phyloP scores from a whole-genome alignment of 1,284 basidiomycete species.

The Malassezia furfur region DNA sequence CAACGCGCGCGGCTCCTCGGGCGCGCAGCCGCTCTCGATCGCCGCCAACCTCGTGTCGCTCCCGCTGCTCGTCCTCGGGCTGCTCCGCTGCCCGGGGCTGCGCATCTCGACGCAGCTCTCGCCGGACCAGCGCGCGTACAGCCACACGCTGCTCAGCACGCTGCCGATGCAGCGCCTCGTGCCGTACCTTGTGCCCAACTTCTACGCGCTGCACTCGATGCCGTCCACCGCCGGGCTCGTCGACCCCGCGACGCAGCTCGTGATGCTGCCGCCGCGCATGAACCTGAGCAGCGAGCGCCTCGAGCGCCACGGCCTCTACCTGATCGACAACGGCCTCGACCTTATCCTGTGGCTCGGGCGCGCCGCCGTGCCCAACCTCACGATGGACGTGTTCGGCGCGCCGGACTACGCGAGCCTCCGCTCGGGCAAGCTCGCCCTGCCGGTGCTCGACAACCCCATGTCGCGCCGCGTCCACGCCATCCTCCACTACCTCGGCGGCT shows the following conservation, averaged over 20 bases:
- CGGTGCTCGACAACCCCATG: slow-evolving; percentile 80
- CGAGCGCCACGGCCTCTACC: slow-evolving; percentile 86
- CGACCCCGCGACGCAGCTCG: slow-evolving; percentile 18
- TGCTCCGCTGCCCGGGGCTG: slow-evolving; percentile 91
- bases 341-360: slow-evolving; percentile 96
- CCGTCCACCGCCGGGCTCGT: slow-evolving; percentile 61
- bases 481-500: slow-evolving; percentile 80
- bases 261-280: slow-evolving; percentile 73
- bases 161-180: slow-evolving; percentile 81
- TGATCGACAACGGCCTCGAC: slow-evolving; percentile 95
- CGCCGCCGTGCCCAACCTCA: slow-evolving; percentile 86
- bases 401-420: slow-evolving; percentile 76
- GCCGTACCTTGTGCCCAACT: slow-evolving; percentile 85
- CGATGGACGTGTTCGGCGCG: slow-evolving; percentile 87
- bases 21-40: slow-evolving; percentile 81
- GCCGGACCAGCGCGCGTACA: slow-evolving; percentile 87
- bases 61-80: slow-evolving; percentile 74
- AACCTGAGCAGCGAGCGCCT: slow-evolving; percentile 86
- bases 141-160: slow-evolving; percentile 82
- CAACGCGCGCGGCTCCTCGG: slow-evolving; percentile 62
- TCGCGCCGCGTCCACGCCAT: slow-evolving; percentile 85
- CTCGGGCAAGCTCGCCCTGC: slow-evolving; percentile 87
- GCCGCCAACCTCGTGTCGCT: slow-evolving; percentile 89
- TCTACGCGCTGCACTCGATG: slow-evolving; percentile 98
- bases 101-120: slow-evolving; percentile 92